phyloP scores from a whole-genome alignment of 2,329 filamentous ascomycete genomes.

The Zasmidium angulare region DNA sequence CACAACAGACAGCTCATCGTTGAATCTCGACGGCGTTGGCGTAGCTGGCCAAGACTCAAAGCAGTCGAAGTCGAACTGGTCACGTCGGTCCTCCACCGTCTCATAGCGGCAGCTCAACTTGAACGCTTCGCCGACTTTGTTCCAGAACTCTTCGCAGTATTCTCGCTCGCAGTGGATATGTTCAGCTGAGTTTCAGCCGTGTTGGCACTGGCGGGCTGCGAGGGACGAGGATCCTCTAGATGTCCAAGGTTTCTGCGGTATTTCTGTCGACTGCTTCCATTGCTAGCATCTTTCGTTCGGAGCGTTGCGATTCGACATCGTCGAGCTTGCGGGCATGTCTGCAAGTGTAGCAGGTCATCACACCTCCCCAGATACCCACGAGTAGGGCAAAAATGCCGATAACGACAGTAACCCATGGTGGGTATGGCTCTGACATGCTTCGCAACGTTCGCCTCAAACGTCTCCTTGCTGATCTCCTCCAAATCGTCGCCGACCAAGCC shows the following conservation, averaged over 20 bases:
- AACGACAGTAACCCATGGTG: not conserved
- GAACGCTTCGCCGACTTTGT: conserved; percentile 3
- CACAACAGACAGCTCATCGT: not conserved
- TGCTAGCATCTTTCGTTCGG: no score
- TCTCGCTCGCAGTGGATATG: not conserved
- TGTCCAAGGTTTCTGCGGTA: no score
- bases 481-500: not conserved
- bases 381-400: no score
- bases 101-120: not conserved
- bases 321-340: no score
- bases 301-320: no score
- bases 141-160: conserved; percentile 6
- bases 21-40: not conserved
- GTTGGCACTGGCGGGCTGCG: no score
- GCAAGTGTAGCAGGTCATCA: no score
- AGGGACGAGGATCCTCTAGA: no score
- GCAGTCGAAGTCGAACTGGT: not conserved
- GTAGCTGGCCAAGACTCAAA: not conserved
- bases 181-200: no score
- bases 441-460: not conserved
- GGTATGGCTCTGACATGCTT: not conserved
- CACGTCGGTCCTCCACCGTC: conserved; percentile 7
- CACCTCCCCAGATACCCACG: no score
- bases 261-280: no score
- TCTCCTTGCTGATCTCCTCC: not conserved